Percentiles rank a stretch among this genome's conserved stretches.
phyloP scores from a whole-genome alignment of 768 basidiomycete genomes.

The Mycena maculata region DNA sequence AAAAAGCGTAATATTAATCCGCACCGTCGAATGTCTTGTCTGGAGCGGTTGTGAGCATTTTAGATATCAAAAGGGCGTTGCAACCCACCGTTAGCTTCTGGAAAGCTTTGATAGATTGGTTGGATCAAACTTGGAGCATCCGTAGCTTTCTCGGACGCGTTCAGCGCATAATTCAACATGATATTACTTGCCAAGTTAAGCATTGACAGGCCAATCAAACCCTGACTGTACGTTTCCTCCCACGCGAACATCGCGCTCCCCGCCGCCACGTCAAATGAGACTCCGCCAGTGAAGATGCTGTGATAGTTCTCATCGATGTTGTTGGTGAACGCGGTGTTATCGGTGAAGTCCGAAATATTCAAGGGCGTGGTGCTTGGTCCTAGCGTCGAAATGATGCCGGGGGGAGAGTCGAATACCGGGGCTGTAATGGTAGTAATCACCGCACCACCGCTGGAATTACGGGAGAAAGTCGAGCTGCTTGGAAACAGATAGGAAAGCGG shows the following conservation, averaged over 20 bases:
- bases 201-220: conserved; percentile 66
- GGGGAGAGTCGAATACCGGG: conserved; percentile 61
- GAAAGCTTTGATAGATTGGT: conserved; percentile 40
- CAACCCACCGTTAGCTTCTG: neutral
- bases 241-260: conserved; percentile 72
- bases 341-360: conserved; percentile 49
- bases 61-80: too few relatives aligned
- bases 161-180: conserved; percentile 71
- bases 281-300: conserved; percentile 70
- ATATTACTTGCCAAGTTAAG: conserved; percentile 78
- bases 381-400: conserved; percentile 60
- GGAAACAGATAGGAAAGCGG: conserved; percentile 47
- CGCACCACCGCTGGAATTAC: conserved; percentile 40
- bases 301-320: conserved; percentile 61
- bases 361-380: conserved; percentile 44
- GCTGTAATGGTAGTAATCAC: too few relatives aligned
- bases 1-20: too few relatives aligned
- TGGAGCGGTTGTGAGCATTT: too few relatives aligned
- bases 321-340: conserved; percentile 69
- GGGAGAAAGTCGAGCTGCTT: conserved; percentile 58
- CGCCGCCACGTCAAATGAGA: conserved; percentile 66
- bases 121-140: conserved; percentile 61
- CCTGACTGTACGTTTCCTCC: conserved; percentile 75
- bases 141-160: conserved; percentile 54
- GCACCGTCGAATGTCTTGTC: too few relatives aligned